A percentile compares a stretch with the other conserved stretches of the same genome.
These are phyloP conservation scores for Santalum album DNA, from an alignment of 164 flowering plant species.

Conservation along the genomic window DNA sequence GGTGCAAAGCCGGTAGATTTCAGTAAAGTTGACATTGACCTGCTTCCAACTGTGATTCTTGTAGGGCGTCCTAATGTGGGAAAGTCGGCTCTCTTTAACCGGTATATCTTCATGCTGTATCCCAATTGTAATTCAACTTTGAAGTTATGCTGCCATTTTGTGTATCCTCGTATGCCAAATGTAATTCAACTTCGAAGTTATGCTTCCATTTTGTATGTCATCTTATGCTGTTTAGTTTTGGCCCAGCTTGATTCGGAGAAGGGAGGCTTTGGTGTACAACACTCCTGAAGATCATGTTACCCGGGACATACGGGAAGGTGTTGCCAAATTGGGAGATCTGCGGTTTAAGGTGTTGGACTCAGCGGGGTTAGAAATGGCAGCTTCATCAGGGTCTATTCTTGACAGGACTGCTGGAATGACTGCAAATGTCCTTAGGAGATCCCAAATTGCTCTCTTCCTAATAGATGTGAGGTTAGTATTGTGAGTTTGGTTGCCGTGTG, in stretches of 20 bases:
- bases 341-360: conserved; percentile 88
- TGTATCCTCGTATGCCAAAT: neutral
- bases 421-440: conserved; percentile 53
- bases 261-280: conserved; percentile 96
- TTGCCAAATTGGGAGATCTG: conserved; percentile 86
- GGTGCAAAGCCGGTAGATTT: conserved; percentile 43
- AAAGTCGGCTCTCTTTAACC: conserved; percentile 89
- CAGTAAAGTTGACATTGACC: conserved; percentile 43
- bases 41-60: conserved; percentile 75
- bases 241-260: conserved; percentile 65
- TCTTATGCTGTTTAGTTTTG: conserved; percentile 2
- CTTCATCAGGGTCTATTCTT: conserved; percentile 82
- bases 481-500: too few species aligned
- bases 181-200: neutral
- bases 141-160: neutral
- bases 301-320: conserved; percentile 86
- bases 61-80: conserved; percentile 98
- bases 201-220: neutral
- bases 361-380: conserved; percentile 87
- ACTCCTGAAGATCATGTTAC: conserved; percentile 97
- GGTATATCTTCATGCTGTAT: conserved; percentile 22
- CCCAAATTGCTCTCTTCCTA: conserved; percentile 71
- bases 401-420: conserved; percentile 82
- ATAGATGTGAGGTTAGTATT: conserved; percentile 72
- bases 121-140: neutral